A percentile compares a stretch with the other conserved stretches of the same genome.
Evolutionary conservation across 345 rosid species (phyloP).

Genomic region (Salix koriyanagi): DNA sequence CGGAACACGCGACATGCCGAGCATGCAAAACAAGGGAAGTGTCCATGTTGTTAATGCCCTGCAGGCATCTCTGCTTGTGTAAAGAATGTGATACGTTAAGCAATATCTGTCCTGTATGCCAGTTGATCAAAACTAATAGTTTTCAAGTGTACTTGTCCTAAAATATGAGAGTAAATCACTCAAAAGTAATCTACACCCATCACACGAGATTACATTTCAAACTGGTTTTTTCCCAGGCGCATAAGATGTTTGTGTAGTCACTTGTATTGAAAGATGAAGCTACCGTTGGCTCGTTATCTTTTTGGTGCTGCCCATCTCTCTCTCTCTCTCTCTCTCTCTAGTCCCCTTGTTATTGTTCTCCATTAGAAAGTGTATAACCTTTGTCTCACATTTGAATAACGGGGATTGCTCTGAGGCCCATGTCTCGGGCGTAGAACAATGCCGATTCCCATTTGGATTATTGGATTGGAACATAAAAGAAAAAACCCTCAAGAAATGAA

Average conservation of each 20-base stretch:
- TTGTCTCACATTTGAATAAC: too few species aligned
- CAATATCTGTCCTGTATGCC: slow-evolving; percentile 72
- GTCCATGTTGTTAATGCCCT: slow-evolving; percentile 66
- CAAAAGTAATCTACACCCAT: slow-evolving; percentile 15
- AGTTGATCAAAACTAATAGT: slow-evolving; percentile 55
- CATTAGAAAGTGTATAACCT: too few species aligned
- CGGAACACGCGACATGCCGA: slow-evolving; percentile 49
- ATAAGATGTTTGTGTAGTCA: slow-evolving; percentile 2
- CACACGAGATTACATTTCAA: not conserved
- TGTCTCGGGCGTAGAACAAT: too few species aligned
- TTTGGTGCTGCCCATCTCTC: not conserved
- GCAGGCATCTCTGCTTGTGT: slow-evolving; percentile 87
- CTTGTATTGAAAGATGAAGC: too few species aligned
- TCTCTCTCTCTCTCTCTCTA: not conserved
- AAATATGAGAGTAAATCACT: slow-evolving; percentile 27
- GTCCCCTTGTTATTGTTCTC: not conserved
- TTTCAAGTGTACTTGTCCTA: slow-evolving; percentile 56
- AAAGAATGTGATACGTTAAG: slow-evolving; percentile 60
- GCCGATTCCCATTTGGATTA: too few species aligned
- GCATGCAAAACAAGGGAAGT: slow-evolving; percentile 67
- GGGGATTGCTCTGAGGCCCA: too few species aligned
- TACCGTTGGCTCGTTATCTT: not conserved
- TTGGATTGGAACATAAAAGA: too few species aligned
- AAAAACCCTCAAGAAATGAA: too few species aligned
- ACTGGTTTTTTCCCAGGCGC: not conserved